Evolutionary conservation across 2,329 filamentous ascomycete species (phyloP).

Genomic region (Sphaerulina vaccinii): DNA sequence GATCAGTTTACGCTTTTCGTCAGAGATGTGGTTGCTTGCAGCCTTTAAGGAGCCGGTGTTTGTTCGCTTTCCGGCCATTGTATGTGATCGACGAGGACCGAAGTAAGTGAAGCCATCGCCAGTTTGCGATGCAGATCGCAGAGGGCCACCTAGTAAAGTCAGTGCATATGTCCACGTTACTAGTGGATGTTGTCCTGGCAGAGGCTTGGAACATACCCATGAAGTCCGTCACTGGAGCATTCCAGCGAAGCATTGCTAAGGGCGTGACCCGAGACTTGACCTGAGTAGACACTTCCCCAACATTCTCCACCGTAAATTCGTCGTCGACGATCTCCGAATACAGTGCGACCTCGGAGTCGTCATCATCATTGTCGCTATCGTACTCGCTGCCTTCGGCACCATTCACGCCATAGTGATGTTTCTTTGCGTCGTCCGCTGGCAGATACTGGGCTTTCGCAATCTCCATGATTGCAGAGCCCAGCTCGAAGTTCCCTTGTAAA

Average conservation of each 20-base stretch:
- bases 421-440: conserved; percentile 36
- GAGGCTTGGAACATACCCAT: background rate
- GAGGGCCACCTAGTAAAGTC: conserved; percentile 10
- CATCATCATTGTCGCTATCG: conserved; percentile 36
- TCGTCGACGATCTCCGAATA: conserved; percentile 59
- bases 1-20: conserved; percentile 16
- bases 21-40: conserved; percentile 14
- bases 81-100: conserved; percentile 17
- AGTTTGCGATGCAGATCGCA: conserved; percentile 16
- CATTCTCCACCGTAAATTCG: conserved; percentile 71
- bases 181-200: too few species aligned
- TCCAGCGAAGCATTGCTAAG: conserved; percentile 50
- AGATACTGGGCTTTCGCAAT: conserved; percentile 69
- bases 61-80: conserved; percentile 21
- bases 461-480: conserved; percentile 66
- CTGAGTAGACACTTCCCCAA: conserved; percentile 66
- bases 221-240: conserved; percentile 18
- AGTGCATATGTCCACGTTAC: background rate
- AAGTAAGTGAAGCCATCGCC: conserved; percentile 21
- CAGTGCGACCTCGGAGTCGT: conserved; percentile 35
- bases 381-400: conserved; percentile 37
- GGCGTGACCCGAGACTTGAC: conserved; percentile 65
- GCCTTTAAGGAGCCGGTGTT: conserved; percentile 22
- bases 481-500: conserved; percentile 61
- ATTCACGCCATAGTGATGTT: conserved; percentile 30